Percentiles rank a stretch among this genome's conserved stretches.
phyloP scores from a whole-genome alignment of 2,329 filamentous ascomycete genomes.

The Apiospora rasikravindrae region DNA sequence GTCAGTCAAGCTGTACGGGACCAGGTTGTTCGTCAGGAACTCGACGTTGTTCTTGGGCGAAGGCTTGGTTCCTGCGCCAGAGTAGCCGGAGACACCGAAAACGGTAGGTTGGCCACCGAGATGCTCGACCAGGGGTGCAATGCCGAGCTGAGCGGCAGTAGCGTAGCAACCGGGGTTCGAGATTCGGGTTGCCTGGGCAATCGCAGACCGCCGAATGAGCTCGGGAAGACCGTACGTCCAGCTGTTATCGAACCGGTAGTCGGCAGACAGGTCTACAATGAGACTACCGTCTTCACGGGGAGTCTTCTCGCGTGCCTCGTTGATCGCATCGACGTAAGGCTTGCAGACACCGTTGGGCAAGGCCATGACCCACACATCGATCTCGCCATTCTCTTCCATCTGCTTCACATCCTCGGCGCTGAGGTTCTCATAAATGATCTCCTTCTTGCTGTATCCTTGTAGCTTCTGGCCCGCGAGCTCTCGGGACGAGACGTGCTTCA shows the following conservation, averaged over 20 bases:
- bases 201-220: constrained; percentile 75
- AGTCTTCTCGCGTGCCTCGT: constrained; percentile 66
- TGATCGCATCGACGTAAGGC: constrained; percentile 88
- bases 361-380: constrained; percentile 98
- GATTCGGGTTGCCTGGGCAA: constrained; percentile 81
- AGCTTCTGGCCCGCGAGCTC: constrained; percentile 88
- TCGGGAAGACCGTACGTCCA: constrained; percentile 95
- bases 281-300: constrained; percentile 64
- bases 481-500: constrained; percentile 42
- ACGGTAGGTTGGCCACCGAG: constrained; percentile 80
- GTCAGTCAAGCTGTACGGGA: constrained; percentile 89
- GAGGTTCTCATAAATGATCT: constrained; percentile 92
- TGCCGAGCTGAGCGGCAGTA: constrained; percentile 88
- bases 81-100: constrained; percentile 94
- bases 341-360: constrained; percentile 94
- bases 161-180: constrained; percentile 95
- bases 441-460: constrained; percentile 86
- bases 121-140: constrained; percentile 78
- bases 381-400: constrained; percentile 82
- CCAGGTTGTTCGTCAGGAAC: constrained; percentile 82
- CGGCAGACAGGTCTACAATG: constrained; percentile 93
- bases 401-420: constrained; percentile 83
- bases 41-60: constrained; percentile 91
- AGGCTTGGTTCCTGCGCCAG: constrained; percentile 92
- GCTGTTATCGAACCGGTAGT: constrained; percentile 84